Evolutionary conservation across 306 rosid genomes (phyloP), one percentile per base, ranked within the genome.

Genomic region (Alnus rubra): DNA sequence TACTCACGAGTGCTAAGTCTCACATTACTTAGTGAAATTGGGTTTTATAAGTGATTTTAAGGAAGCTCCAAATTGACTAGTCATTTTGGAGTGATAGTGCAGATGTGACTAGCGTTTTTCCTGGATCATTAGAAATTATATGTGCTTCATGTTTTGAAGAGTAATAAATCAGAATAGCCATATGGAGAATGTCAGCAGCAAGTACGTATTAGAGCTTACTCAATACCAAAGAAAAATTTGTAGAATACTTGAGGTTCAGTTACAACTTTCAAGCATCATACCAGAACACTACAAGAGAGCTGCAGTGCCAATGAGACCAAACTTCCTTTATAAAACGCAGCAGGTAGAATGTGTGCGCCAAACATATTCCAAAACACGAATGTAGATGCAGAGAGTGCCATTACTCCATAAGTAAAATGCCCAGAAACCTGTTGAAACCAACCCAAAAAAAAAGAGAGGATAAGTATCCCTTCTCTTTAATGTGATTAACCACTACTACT

Each of bases 281-380:
- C 98, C 97, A 94, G 85, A 78, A 94, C 98, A 85, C 93, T 89
- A 88, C 98, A 92, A 84, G 98, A 92, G 82, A 94, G 97, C 88
- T 94, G 98, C 90, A 94, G 78, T 49, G 98, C 97, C 83, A 94
- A 81, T 52, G 98, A 92, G 82, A 92, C 89, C 70, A 97, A 51
- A 88, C 86, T 91, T 81, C 97, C 97, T 75, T 91, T 95, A 47
- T 83, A 78, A 53, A 87, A 44, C 73, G 94, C 79, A 78, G 92
- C 76, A 79, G 97, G 97, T 75, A 94, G 81, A 84, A 92, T 81
- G 52, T 68, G 92, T 54, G 89, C 49, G 23, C 97, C 97, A 85
- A 88, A 85, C 71, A 86, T 75, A 85, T 92, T 92, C 98, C 98
- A 94, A 75, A 94, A 94, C 49, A 90, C 70, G 76, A 91, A 92